phyloP scores from a whole-genome alignment of 1,139 yeast genomes.

The Candida anutae region DNA sequence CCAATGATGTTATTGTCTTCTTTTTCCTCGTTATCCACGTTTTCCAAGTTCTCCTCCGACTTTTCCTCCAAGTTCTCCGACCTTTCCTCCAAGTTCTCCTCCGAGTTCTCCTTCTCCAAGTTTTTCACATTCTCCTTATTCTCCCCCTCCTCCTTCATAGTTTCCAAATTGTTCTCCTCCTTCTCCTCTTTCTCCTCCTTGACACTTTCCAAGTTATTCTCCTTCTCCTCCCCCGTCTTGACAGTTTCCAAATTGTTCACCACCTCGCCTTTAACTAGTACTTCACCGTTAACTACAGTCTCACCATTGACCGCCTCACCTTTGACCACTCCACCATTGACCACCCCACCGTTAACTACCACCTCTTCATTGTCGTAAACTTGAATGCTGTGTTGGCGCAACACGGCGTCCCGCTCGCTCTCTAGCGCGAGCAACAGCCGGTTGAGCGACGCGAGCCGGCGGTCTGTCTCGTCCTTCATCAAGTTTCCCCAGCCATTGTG shows the following conservation, averaged over 20 bases:
- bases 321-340: neutral
- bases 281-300: no score
- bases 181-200: neutral
- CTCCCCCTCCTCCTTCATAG: neutral
- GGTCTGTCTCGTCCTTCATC: constrained; percentile 36
- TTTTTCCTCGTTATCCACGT: neutral
- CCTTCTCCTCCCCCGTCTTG: neutral
- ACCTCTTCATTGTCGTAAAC: constrained; percentile 16
- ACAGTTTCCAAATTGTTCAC: neutral
- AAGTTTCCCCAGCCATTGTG: constrained; percentile 66
- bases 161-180: neutral
- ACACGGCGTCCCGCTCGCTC: constrained; percentile 14
- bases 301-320: no score
- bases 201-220: neutral
- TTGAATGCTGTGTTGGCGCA: constrained; percentile 29
- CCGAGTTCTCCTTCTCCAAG: no score
- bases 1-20: neutral
- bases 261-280: neutral
- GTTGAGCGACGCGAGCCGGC: constrained; percentile 20
- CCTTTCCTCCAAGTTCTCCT: no score
- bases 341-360: neutral
- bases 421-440: constrained; percentile 14
- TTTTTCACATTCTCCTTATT: no score
- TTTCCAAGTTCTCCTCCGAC: no score
- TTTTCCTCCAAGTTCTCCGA: no score